These are phyloP conservation scores for Penicillium brasilianum DNA, from an alignment of 2,329 filamentous ascomycete genomes.

Conservation along the genomic window DNA sequence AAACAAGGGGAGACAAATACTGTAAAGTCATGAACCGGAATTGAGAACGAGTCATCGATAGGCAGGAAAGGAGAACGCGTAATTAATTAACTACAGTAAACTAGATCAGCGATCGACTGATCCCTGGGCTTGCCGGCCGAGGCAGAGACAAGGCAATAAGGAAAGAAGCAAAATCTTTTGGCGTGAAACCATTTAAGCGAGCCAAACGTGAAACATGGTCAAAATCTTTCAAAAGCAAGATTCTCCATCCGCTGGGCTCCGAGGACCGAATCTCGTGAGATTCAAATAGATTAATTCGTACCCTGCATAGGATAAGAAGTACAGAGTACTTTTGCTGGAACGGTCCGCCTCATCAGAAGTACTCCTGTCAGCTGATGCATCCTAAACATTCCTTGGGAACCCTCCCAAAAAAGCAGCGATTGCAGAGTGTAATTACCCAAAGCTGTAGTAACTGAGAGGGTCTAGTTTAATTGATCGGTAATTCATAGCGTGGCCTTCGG, in stretches of 20 bases:
- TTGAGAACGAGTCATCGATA: no score
- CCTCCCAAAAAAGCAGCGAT: background rate
- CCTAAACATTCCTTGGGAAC: background rate
- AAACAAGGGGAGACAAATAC: background rate
- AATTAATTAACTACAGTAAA: background rate
- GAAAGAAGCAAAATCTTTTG: background rate
- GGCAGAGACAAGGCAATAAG: conserved; percentile 1
- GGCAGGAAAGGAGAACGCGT: background rate
- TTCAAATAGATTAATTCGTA: background rate
- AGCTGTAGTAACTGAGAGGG: background rate
- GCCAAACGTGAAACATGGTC: background rate
- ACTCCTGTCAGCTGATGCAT: conserved; percentile 2
- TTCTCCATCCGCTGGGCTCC: background rate
- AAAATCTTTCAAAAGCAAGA: background rate
- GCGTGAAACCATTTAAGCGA: background rate
- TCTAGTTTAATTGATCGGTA: conserved; percentile 10
- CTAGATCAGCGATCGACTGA: background rate
- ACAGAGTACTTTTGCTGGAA: conserved; percentile 1
- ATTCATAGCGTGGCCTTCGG: conserved; percentile 4
- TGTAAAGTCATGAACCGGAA: background rate
- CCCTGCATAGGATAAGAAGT: background rate
- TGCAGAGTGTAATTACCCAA: background rate
- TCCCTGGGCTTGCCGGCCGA: background rate
- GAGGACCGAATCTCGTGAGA: background rate
- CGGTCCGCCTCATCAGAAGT: background rate